A percentile compares a stretch with the other conserved stretches of the same genome.
Conservation (phyloP, 1,284 basidiomycete genomes). For the Ceratobasidium sp. region DNA sequence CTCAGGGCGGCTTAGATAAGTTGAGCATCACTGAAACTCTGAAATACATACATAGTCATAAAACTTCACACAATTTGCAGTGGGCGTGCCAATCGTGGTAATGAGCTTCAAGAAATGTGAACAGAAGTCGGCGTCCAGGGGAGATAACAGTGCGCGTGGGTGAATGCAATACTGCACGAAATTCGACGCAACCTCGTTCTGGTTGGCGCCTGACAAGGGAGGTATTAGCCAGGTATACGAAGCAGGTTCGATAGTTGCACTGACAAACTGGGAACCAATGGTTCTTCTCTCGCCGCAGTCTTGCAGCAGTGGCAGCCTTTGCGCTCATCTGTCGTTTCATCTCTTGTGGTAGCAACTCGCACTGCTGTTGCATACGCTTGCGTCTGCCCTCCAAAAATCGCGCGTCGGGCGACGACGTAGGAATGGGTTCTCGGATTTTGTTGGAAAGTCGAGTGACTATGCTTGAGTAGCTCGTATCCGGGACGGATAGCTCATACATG, state of each 20-base stretch:
- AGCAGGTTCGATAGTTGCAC: slow-evolving; percentile 49
- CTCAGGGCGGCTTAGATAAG: slow-evolving; percentile 49
- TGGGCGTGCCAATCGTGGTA: slow-evolving; percentile 85
- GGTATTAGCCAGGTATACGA: neutral
- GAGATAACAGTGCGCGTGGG: slow-evolving; percentile 90
- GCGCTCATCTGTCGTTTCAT: slow-evolving; percentile 79
- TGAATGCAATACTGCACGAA: slow-evolving; percentile 92
- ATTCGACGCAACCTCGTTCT: slow-evolving; percentile 44
- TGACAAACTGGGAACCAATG: slow-evolving; percentile 88
- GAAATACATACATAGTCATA: slow-evolving; percentile 78
- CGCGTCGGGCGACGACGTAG: slow-evolving; percentile 37
- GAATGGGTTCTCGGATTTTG: slow-evolving; percentile 42
- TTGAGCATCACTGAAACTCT: slow-evolving; percentile 48
- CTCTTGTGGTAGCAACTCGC: slow-evolving; percentile 65
- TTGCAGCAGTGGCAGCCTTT: slow-evolving; percentile 31
- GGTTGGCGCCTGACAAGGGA: slow-evolving; percentile 41
- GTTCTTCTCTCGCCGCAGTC: slow-evolving; percentile 81
- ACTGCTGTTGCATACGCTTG: slow-evolving; percentile 44
- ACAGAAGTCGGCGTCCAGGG: slow-evolving; percentile 96
- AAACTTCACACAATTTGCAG: slow-evolving; percentile 86
- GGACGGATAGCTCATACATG: slow-evolving; percentile 85
- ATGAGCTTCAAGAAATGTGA: slow-evolving; percentile 90
- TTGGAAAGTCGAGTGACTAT: slow-evolving; percentile 57
- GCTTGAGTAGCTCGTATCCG: slow-evolving; percentile 68
- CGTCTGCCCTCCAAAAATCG: slow-evolving; percentile 38